Evolutionary conservation across 768 basidiomycete genomes (phyloP).

Genomic region (Boletus subparvulus): DNA sequence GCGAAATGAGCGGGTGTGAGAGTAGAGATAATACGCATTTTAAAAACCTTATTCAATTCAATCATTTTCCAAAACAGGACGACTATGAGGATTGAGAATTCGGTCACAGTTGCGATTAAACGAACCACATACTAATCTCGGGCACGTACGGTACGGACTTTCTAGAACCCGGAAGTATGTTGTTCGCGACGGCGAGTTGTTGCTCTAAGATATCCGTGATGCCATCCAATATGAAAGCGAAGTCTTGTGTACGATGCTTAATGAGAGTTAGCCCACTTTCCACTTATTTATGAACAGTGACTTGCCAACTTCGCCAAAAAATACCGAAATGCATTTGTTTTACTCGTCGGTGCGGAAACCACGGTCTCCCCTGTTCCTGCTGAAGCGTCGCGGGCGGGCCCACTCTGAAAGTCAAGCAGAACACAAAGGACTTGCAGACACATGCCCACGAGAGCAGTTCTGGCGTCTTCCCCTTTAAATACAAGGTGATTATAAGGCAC

Average conservation of each 20-base stretch:
- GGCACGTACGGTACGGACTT: conserved; percentile 79
- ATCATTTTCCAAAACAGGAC: conserved; percentile 88
- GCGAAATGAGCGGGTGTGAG: neutral
- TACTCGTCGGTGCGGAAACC: conserved; percentile 51
- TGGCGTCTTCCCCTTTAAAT: conserved; percentile 83
- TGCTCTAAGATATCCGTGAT: conserved; percentile 66
- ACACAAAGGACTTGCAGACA: conserved; percentile 78
- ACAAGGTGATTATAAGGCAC: conserved; percentile 89
- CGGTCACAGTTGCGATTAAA: neutral
- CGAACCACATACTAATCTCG: conserved; percentile 66
- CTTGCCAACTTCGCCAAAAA: conserved; percentile 84
- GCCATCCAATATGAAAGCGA: conserved; percentile 79
- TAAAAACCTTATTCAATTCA: conserved; percentile 82
- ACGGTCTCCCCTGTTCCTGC: conserved; percentile 44
- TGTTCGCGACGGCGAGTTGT: conserved; percentile 70
- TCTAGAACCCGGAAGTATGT: conserved; percentile 81
- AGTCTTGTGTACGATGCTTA: conserved; percentile 89
- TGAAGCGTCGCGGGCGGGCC: conserved; percentile 58
- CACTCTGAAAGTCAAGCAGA: conserved; percentile 80
- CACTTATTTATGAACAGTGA: neutral
- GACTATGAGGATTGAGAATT: conserved; percentile 44
- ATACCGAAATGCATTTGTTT: conserved; percentile 88
- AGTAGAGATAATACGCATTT: conserved; percentile 9
- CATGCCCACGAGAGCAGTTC: conserved; percentile 67
- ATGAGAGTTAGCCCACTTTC: conserved; percentile 10